Evolutionary conservation across 2,329 filamentous ascomycete genomes (phyloP), one percentile per base, ranked within the genome.

Genomic region (Pseudohalonectria lignicola): DNA sequence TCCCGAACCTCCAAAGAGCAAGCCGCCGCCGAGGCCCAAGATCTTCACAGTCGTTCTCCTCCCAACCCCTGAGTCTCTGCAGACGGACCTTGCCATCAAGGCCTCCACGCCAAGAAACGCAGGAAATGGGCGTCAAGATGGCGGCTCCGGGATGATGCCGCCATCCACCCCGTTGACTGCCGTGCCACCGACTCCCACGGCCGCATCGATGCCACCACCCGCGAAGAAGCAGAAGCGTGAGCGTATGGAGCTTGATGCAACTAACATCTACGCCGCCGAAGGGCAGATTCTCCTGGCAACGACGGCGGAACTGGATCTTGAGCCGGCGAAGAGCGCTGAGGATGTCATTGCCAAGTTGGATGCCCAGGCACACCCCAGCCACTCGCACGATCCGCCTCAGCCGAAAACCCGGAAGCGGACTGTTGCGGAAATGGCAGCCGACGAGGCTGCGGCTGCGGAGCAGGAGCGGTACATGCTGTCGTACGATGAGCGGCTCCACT

Each of bases 361-460:
- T 21, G 67, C 71, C 15, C 67, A 90, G 48, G 70, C 76, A 16
- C 84, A 93, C 55, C 82, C 87, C 6, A 76, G 86, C 40, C 85
- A 95, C 56, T 74, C 76, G 21, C 75, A 82, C 36, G 67, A 76
- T 31, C 80, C 86, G 9, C 90, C 92, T 1, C 74, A 82, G 43
- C 87, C 87, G 3, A 95, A 94, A 67, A 81, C 80, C 7, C 73
- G 92, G 41, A 96, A 98, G 68, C 79, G 90, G 44, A 98, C 92
- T 0, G 81, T 93, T 15, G 92, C 92, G 8, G 90, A 98, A 55
- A 77, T 96, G 65, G 92, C 86, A 8, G 90, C 90, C 7, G 92
- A 98, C 53, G 88, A 98, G 61, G 90, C 92, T 1, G 71, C 86
- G 42, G 86, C 87, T 1, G 90, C 88, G 17, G 85, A 87, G 42